A percentile compares a stretch with the other conserved stretches of the same genome.
Evolutionary conservation across 768 basidiomycete genomes (phyloP).

Genomic region (Daedaleopsis sinensis): DNA sequence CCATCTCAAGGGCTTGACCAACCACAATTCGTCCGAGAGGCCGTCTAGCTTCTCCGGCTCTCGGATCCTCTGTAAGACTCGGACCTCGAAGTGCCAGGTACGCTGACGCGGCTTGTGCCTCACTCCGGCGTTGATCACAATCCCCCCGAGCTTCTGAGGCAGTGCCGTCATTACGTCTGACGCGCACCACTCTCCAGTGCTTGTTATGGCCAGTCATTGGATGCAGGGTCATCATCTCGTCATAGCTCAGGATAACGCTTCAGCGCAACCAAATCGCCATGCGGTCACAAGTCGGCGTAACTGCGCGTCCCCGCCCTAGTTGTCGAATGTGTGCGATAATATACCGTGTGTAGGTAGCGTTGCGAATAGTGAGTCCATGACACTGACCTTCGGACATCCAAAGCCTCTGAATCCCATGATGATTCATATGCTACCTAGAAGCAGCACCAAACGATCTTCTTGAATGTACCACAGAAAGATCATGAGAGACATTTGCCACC

Average conservation of each 20-base stretch:
- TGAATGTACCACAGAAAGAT: not conserved
- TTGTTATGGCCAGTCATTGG: not conserved
- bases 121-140: not conserved
- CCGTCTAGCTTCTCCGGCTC: not conserved
- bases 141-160: not conserved
- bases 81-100: too few relatives aligned
- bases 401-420: not conserved
- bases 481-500: not conserved
- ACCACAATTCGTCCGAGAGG: not conserved
- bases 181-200: not conserved
- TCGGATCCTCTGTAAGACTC: not conserved
- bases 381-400: not conserved
- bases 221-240: not conserved
- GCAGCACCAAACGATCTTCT: not conserved
- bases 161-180: not conserved
- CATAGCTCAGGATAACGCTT: not conserved
- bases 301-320: conserved; percentile 4
- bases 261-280: conserved; percentile 1
- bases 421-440: not conserved
- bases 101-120: not conserved
- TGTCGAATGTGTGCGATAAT: not conserved
- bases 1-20: not conserved
- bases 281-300: conserved; percentile 7
- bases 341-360: not conserved
- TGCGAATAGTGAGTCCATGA: not conserved